Evolutionary conservation across 2,329 filamentous ascomycete genomes (phyloP), one percentile per base, ranked within the genome.

Genomic region (Cryphonectria parasitica): DNA sequence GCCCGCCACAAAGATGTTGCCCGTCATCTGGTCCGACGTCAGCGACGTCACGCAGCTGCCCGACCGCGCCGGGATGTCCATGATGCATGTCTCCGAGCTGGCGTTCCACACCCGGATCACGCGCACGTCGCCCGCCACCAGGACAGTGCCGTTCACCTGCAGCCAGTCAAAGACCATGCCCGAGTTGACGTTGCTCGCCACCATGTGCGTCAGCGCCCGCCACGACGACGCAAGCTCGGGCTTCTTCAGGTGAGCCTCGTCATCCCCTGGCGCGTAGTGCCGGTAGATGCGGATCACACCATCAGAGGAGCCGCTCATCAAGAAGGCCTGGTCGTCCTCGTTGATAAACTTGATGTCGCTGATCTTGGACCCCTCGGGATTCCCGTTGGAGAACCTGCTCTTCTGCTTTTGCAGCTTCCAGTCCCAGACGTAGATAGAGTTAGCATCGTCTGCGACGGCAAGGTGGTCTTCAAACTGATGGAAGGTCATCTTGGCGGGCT

Each of bases 91-190:
- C 84, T 99, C 96, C 60, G 93, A 92, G 10, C 93, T 94, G 22
- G 95, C 95, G 78, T 97, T 96, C 96, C 96, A 99, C 45, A 98
- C 93, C 49, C 95, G 89, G 75, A 99, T 98, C 45, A 98, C 93
- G 70, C 96, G 93, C 68, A 98, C 94, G 79, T 99, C 96, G 61
- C 96, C 96, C 15, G 96, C 96, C 43, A 98, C 96, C n/a, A 99
- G 87, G 10, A 97, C 91, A 72, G 94, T 93, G 10, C 96, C 96
- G 75, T 94, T 93, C n/a, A 97, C 95, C 82, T 99, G 96, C 79
- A 98, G 95, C 96, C 96, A 99, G 80, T 99, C 95, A 78, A 98
- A 97, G 36, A 98, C 95, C 82, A 99, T 91, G 31, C 96, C 96
- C 1, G 95, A 95, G 79, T 97, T 97, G 77, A 95, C 92, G 77